These are phyloP conservation scores for Cyclocybe aegerita DNA, from an alignment of 768 basidiomycete genomes.

Conservation along the genomic window DNA sequence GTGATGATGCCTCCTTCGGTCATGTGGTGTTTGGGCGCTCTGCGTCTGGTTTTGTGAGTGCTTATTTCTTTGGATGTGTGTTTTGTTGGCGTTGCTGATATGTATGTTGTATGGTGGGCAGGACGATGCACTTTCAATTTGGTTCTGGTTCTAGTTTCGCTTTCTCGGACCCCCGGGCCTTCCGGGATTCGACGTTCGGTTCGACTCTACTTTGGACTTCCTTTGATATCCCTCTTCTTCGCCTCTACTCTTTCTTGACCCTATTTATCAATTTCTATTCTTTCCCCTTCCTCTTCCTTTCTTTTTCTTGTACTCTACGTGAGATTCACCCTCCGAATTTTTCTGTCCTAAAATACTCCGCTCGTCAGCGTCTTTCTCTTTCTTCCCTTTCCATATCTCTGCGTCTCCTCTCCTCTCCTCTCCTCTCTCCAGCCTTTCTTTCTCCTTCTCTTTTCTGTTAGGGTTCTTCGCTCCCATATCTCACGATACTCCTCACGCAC, in stretches of 20 bases:
- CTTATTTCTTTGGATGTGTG: neutral
- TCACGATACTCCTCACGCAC: too few relatives aligned
- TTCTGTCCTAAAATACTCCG: neutral
- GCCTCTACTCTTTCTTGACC: constrained; percentile 4
- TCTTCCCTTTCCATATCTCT: constrained; percentile 4
- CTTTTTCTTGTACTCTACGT: constrained; percentile 1
- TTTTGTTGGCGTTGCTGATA: neutral
- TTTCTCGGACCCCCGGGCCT: neutral
- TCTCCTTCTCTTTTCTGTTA: constrained; percentile 1
- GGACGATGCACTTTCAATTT: neutral
- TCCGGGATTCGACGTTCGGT: neutral
- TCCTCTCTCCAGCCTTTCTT: neutral
- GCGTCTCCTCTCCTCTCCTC: constrained; percentile 2
- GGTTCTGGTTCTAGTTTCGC: neutral
- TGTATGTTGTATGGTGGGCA: too few relatives aligned
- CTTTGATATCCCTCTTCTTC: neutral
- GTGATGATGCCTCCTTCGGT: too few relatives aligned
- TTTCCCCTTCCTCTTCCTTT: constrained; percentile 3
- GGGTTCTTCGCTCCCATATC: neutral
- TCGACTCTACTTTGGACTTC: neutral
- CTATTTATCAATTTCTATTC: constrained; percentile 17
- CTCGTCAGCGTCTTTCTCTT: too few relatives aligned
- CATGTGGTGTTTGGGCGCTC: constrained; percentile 8
- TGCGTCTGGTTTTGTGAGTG: neutral
- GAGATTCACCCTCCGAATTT: neutral